Evolutionary conservation across 352 stramenopile species (phyloP), one percentile per base, ranked within the genome.

Genomic region (Phytophthora tubulina): DNA sequence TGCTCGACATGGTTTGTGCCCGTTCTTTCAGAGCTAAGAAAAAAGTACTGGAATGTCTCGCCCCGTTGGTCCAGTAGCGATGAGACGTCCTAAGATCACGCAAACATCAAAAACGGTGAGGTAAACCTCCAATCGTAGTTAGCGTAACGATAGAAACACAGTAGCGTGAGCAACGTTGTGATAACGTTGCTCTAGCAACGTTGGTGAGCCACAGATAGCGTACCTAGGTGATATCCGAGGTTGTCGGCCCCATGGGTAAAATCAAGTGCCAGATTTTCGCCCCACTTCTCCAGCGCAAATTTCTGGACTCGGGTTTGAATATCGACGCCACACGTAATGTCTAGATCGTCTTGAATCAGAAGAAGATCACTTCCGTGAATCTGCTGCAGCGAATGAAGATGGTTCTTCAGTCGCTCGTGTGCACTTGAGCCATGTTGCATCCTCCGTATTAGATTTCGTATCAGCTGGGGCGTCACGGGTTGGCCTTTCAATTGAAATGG

Each of bases 371-470:
- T 21, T 21, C 21, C 21, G 21, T 21, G 21, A 21, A 21, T 21
- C 21, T 21, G 21, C 21, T 21, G 21, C 21, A 21, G 21, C 2
- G n/a, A 6, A 32, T 70, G 51, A 3, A 70, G 51, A 5, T 63
- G 14, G 4, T 57, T 39, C 33, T 70, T 56, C 0, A 58, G 11
- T 14, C 42, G 52, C 4, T 38, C 52, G 36, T 63, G 36, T 14
- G 52, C 38, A 30, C 31, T 50, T n/a, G 42, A 51, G 6, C 21
- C 39, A 3, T 38, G 7, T 53, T 69, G 41, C 31, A 62, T 3
- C 1, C 61, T 42, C 8, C 21, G 21, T 21, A 21, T 21, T 1
- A 69, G 4, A 21, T 21, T 21, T 21, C 21, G 21, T 21, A 21
- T 21, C 21, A 21, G 21, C 21, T 21, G 21, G 21, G 21, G 62